Base-by-base conservation (phyloP, 495 filamentous ascomycete genomes). In the Cladorrhinum samala region DNA sequence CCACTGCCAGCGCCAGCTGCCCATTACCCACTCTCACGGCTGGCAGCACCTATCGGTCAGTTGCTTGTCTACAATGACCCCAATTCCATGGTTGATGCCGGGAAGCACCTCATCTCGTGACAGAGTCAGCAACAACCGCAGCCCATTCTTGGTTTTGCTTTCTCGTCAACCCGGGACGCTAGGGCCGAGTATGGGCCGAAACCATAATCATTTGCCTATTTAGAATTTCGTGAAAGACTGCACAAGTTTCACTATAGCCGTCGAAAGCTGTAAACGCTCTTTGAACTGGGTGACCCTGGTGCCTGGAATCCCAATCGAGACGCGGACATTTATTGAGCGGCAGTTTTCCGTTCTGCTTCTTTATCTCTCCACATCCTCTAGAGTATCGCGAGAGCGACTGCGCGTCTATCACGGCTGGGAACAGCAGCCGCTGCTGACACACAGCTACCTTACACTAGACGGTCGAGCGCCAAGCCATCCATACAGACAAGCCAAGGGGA, bases 61-160 rank as follows among this genome's bases (percentile, higher is more conserved):
- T 13, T 0, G 24, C 23, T 3, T 38, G 11, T 42, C 27, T 14
- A 8, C 23, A 24, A 40, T n/a, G 8, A 11, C 1, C 13, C 49
- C 36, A 17, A 14, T 17, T 47, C 45, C 19, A 17, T 51, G 14
- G 37, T 13, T 19, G 45, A 19, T 23, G 14, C 39, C 20, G 39
- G 38, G 36, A 16, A 25, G 23, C 25, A 13, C 33, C 36, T 17
- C 54, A 57, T 33, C 49, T 53, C 40, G 50, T 54, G 54, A 57
- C 54, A 54, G 45, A 50, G 17, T 23, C 27, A 14, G 27, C 19
- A 37, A 47, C 17, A n/a, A 17, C 38, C 45, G n/a, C n/a, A n/a
- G n/a, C n/a, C n/a, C n/a, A n/a, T n/a, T n/a, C n/a, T n/a, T n/a
- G n/a, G n/a, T n/a, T n/a, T n/a, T n/a, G n/a, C n/a, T n/a, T n/a